phyloP scores from a whole-genome alignment of 306 rosid species.

The Arachis stenosperma region DNA sequence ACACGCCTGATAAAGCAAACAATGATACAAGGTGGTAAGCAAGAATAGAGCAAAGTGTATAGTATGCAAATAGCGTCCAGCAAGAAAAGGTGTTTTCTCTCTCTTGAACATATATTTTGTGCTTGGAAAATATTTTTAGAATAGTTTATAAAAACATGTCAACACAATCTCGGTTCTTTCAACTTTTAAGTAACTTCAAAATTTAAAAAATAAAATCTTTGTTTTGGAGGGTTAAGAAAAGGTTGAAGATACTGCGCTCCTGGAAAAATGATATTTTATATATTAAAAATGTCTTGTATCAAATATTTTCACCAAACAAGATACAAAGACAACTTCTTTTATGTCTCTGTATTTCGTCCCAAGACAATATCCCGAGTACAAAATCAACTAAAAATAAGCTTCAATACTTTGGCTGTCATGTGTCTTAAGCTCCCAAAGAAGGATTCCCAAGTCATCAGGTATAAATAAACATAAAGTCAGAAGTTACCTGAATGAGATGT shows the following conservation, averaged over 20 bases:
- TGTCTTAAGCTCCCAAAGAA: neutral
- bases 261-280: no score
- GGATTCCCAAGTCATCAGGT: slow-evolving; percentile 12
- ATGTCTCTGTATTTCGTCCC: neutral
- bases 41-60: slow-evolving; percentile 32
- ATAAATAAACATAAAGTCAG: slow-evolving; percentile 23
- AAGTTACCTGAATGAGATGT: slow-evolving; percentile 83
- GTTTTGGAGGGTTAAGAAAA: no score
- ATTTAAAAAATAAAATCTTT: no score
- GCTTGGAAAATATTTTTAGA: neutral
- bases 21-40: slow-evolving; percentile 12
- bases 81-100: slow-evolving; percentile 6
- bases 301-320: no score
- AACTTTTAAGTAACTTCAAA: no score
- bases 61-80: slow-evolving; percentile 5
- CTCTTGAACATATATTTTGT: neutral
- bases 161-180: no score
- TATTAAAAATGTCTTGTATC: no score
- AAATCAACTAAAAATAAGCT: slow-evolving; percentile 16
- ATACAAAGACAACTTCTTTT: no score
- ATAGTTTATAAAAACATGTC: no score
- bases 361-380: slow-evolving; percentile 14
- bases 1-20: slow-evolving; percentile 68
- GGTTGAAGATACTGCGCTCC: no score
- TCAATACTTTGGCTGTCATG: neutral